Conservation (phyloP, 495 filamentous ascomycete species). For the Podospora pseudopauciseta region DNA sequence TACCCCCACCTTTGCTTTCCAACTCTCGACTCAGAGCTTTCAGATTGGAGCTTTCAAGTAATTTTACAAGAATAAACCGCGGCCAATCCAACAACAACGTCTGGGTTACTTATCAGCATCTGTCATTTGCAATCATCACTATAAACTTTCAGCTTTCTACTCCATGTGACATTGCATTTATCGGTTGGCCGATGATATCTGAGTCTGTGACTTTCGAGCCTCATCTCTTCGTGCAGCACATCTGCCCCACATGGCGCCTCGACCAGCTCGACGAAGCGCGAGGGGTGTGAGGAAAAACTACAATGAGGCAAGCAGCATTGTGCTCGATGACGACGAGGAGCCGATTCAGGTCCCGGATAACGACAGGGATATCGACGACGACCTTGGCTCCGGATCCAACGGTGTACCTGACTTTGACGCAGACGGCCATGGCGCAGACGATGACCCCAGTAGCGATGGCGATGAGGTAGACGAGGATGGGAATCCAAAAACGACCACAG, state of each 20-base stretch:
- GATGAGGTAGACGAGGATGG: constrained; percentile 22
- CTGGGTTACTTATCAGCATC: too few relatives aligned
- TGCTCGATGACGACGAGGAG: constrained; percentile 27
- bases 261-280: constrained; percentile 15
- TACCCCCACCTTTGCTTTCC: background rate
- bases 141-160: too few relatives aligned
- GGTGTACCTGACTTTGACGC: background rate
- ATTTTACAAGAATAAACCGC: background rate
- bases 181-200: background rate
- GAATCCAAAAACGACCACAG: constrained; percentile 19
- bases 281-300: constrained; percentile 28
- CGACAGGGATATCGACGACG: constrained; percentile 19
- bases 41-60: too few relatives aligned
- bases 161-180: background rate
- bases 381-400: constrained; percentile 20
- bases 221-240: background rate
- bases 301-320: constrained; percentile 16
- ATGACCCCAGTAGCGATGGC: constrained; percentile 18
- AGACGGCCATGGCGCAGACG: constrained; percentile 21
- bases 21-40: background rate
- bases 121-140: too few relatives aligned
- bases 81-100: background rate
- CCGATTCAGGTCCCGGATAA: constrained; percentile 12
- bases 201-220: background rate
- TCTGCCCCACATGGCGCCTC: background rate